Conservation (phyloP, 768 basidiomycete species). For the Neoboletus brunneissimus region DNA sequence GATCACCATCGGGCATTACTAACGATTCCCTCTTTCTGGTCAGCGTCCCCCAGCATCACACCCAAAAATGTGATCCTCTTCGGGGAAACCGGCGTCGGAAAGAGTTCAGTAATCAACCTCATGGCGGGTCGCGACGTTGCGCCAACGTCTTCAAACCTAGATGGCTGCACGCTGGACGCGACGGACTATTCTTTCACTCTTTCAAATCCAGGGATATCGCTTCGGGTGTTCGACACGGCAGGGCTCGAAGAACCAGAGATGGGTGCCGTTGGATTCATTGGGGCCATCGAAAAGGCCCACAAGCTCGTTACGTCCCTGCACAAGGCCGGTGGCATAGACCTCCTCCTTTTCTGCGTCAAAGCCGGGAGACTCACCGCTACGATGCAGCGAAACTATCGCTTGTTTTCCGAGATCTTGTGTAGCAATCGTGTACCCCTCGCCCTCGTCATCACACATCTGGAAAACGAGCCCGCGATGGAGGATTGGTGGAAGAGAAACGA, state of each 20-base stretch:
- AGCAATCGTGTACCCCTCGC: neutral
- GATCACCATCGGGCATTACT: neutral
- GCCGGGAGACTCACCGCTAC: neutral
- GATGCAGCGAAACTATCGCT: neutral
- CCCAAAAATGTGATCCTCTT: slow-evolving; percentile 3
- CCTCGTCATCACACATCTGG: neutral
- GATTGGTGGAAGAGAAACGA: neutral
- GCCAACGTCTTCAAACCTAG: neutral
- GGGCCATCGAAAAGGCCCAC: slow-evolving; percentile 6
- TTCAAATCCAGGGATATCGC: neutral
- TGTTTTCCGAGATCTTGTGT: neutral
- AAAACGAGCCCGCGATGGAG: neutral
- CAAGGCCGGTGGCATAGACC: neutral
- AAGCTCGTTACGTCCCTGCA: neutral
- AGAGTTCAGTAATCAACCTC: slow-evolving; percentile 4
- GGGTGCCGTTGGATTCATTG: neutral
- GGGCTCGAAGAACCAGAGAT: neutral
- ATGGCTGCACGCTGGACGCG: slow-evolving; percentile 1
- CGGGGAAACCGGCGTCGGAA: neutral
- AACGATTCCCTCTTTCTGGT: neutral
- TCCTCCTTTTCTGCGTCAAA: slow-evolving; percentile 1
- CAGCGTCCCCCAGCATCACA: neutral
- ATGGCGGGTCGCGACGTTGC: slow-evolving; percentile 1
- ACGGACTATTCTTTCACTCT: neutral
- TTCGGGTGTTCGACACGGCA: neutral